Base-by-base conservation (phyloP, 2,329 filamentous ascomycete species). In the Arthrobotrys musiformis region DNA sequence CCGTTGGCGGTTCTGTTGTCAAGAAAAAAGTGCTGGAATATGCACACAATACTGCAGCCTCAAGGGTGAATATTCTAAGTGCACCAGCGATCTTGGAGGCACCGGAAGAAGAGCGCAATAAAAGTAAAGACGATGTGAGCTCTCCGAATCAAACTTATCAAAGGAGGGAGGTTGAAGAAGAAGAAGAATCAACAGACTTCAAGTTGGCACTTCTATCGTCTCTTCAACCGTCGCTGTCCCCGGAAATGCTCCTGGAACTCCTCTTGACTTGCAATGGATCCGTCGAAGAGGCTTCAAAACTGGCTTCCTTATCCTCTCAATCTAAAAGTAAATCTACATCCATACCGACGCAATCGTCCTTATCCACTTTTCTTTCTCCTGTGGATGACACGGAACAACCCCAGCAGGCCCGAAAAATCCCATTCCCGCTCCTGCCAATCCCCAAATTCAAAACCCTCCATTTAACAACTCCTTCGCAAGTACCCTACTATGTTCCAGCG, bases 201-300 rank as follows among this genome's bases (percentile, higher is more conserved):
- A 98, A 97, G 82, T 85, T 99, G 13, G 93, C 93, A 0, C 85
- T 97, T 0, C 85, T 99, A 2, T 88, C 91, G 1, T 98, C 95
- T 0, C 84, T 97, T 0, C 88, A 93, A 79, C 89, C 92, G 0
- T 82, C 85, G 0, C 79, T 90, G 2, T 86, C 89, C 6, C 89
- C 92, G 54, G 88, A 90, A 37, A 85, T 87, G 0, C 85, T 97
- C 0, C 87, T 99, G 0, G 94, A 98, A 79, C 85, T 93, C 4
- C 86, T 98, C 0, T 85, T 97, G 0, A 90, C 89, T 0, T 90
- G 92, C 75, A 88, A 94, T 28, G 95, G 95, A 0, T 92, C 89
- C 0, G 91, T 97, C 0, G 85, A 90, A 19, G 84, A 86, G 7
- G 90, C 92, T 0, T 88, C 89, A 0, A 83, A 82, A 79, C 80